A percentile compares a stretch with the other conserved stretches of the same genome.
Conservation (phyloP, 2,329 filamentous ascomycete genomes). For the Corynespora cassiicola region DNA sequence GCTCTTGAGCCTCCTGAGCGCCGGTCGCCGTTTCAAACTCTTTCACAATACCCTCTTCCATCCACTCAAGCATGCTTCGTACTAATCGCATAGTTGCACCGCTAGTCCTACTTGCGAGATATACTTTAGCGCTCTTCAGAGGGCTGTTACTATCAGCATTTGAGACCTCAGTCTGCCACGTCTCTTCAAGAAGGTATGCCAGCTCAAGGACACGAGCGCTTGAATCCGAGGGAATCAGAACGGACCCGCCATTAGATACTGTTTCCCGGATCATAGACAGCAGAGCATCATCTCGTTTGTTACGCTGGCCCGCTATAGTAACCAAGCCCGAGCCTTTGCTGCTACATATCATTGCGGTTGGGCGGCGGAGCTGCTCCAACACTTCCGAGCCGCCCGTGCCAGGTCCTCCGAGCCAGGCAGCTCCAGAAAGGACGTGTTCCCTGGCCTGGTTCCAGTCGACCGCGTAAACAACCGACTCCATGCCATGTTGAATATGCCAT, state of each 20-base stretch:
- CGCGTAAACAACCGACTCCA: constrained; percentile 96
- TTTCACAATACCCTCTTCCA: constrained; percentile 93
- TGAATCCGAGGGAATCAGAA: constrained; percentile 92
- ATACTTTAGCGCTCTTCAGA: constrained; percentile 66
- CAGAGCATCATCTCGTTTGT: constrained; percentile 84
- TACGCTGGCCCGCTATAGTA: constrained; percentile 73
- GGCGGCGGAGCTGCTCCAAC: constrained; percentile 90
- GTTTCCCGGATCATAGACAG: constrained; percentile 82
- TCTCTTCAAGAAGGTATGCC: constrained; percentile 89
- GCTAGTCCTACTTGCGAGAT: constrained; percentile 84
- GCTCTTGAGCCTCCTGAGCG: constrained; percentile 35
- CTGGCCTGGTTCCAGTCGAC: constrained; percentile 98
- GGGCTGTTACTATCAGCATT: constrained; percentile 46
- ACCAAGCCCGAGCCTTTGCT: constrained; percentile 78
- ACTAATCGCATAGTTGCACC: constrained; percentile 90
- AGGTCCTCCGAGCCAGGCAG: constrained; percentile 88
- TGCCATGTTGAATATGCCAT: constrained; percentile 96
- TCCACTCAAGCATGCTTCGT: constrained; percentile 97
- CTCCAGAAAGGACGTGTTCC: constrained; percentile 92
- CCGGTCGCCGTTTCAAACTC: constrained; percentile 78
- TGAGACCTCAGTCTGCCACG: constrained; percentile 65
- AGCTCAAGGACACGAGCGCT: constrained; percentile 93
- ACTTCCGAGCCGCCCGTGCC: constrained; percentile 85
- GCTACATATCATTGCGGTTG: constrained; percentile 92
- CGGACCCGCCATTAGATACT: constrained; percentile 82